Evolutionary conservation across 2,329 filamentous ascomycete genomes (phyloP), one percentile per base, ranked within the genome.

Genomic region (Trichophyton schoenleinii): DNA sequence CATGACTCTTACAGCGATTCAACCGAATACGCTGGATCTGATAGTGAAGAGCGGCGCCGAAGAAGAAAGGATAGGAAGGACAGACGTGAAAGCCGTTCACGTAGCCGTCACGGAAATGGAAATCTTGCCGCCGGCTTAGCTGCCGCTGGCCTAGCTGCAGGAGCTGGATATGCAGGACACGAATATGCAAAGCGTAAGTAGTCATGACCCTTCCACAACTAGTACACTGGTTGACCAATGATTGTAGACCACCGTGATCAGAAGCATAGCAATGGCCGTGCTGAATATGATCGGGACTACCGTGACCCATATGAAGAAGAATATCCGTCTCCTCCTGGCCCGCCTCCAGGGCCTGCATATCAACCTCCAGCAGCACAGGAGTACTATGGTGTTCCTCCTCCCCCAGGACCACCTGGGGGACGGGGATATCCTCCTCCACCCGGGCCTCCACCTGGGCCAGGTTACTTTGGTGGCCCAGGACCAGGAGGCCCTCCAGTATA

Each of bases 111-210:
- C 15, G 49, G 49, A n/a, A 53, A 28, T 11, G 49, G 49, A 7
- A 53, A 53, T 15, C 28, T 53, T 31, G 75, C 74, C n/a, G 72
- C 72, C 44, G 74, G 73, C 7, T 62, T 82, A 28, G 81, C 81
- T 20, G 79, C 79, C 63, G 80, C 80, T 28, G 82, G 80, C 28
- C 77, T 82, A 31, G 81, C 81, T 58, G 83, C 83, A 63, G 81
- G 80, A 59, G 81, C 80, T 58, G 82, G 80, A 25, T 73, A 82
- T 64, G 81, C 80, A 52, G 81, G 81, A 15, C 79, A 83, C 68
- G 81, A 84, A 67, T 78, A 80, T 66, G 76, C 79, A 25, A 81
- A 82, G 72, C 74, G 77, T 59, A 78, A 44, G 41, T n/a, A 18
- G n/a, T 80, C 63, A 80, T 13, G n/a, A 18, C 4, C 11, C 22